Evolutionary conservation across 1,284 basidiomycete genomes (phyloP).

Genomic region (Malassezia furfur): DNA sequence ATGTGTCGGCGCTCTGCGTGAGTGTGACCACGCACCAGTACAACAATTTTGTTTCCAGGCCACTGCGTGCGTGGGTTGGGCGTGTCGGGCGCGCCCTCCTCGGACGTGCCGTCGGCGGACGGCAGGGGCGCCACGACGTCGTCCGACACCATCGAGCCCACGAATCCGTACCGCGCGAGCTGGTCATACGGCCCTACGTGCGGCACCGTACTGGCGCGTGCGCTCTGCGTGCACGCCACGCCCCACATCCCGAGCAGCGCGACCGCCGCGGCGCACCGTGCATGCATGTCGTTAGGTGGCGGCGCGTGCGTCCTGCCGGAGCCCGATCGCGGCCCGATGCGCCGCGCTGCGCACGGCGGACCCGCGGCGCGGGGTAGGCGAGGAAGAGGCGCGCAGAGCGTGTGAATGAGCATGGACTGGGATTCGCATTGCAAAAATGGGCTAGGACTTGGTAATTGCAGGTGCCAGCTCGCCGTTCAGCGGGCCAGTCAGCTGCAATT

Average conservation of each 20-base stretch:
- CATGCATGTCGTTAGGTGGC: not conserved
- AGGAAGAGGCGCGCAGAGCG: no score
- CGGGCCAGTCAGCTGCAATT: not conserved
- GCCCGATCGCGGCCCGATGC: not conserved
- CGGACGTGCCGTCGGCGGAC: no score
- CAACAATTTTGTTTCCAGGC: slow-evolving; percentile 18
- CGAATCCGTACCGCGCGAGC: not conserved
- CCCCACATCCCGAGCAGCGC: no score
- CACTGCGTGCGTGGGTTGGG: slow-evolving; percentile 1
- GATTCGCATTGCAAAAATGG: not conserved
- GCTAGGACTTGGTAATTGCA: not conserved
- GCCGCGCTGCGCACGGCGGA: no score
- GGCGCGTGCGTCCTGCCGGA: not conserved
- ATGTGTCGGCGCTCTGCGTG: not conserved
- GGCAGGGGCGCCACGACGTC: no score
- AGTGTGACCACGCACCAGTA: not conserved
- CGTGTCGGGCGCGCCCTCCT: not conserved
- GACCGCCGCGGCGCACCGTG: not conserved
- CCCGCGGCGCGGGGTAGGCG: no score
- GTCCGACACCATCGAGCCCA: not conserved
- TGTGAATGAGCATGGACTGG: no score
- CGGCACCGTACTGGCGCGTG: not conserved
- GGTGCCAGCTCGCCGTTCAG: not conserved
- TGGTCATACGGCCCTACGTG: not conserved
- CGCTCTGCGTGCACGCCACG: no score